phyloP scores from a whole-genome alignment of 345 rosid genomes.

The Dovyalis caffra region DNA sequence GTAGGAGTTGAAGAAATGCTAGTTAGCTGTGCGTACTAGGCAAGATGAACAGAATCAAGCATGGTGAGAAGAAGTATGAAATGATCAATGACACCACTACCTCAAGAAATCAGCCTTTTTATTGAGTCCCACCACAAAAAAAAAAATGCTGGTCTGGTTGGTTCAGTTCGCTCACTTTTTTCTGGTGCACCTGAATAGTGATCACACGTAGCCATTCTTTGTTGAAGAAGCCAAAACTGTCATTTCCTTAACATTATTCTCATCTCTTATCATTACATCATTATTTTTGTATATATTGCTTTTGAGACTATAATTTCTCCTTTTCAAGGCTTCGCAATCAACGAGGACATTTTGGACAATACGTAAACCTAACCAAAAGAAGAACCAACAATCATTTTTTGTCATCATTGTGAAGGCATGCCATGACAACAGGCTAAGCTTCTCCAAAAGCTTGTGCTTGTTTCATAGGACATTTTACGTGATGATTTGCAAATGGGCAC shows the following conservation, averaged over 20 bases:
- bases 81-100: conserved; percentile 1
- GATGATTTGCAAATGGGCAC: not conserved
- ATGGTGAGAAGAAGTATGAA: not conserved
- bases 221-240: not conserved
- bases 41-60: not conserved
- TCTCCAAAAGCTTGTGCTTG: not conserved
- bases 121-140: conserved; percentile 9
- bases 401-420: not conserved
- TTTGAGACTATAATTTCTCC: too few species aligned
- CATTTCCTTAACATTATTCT: too few species aligned
- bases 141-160: not conserved
- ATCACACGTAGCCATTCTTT: not conserved
- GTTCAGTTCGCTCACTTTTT: not conserved
- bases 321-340: too few species aligned
- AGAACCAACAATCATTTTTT: too few species aligned
- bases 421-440: not conserved
- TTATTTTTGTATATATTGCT: too few species aligned
- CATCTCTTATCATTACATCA: not conserved
- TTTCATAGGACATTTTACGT: not conserved
- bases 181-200: not conserved
- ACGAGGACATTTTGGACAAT: too few species aligned
- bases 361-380: too few species aligned
- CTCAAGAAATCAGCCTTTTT: not conserved
- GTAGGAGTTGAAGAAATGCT: not conserved
- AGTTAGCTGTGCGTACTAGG: not conserved